Conservation (phyloP, 176 grass and related monocot species). For the Paspalum vaginatum region DNA sequence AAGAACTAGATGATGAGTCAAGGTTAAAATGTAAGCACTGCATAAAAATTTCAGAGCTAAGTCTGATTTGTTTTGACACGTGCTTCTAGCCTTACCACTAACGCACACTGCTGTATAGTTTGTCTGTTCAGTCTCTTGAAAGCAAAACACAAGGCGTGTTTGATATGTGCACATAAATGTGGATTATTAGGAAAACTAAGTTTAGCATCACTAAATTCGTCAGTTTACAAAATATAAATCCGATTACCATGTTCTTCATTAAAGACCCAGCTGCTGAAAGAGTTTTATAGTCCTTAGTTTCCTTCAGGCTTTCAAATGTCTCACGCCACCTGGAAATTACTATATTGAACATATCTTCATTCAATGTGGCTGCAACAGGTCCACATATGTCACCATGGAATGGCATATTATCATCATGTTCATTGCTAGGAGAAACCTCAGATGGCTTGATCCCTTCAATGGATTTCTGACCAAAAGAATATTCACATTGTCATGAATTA, state of each 20-base stretch:
- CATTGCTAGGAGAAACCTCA: slow-evolving; percentile 56
- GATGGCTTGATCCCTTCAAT: slow-evolving; percentile 31
- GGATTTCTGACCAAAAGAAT: slow-evolving; percentile 63
- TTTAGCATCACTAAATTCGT: background rate
- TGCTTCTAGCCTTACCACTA: background rate
- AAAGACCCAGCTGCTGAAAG: slow-evolving; percentile 81
- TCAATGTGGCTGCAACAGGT: slow-evolving; percentile 86
- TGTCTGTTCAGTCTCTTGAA: slow-evolving; percentile 5
- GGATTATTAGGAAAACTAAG: slow-evolving; percentile 9
- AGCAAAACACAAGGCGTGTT: slow-evolving; percentile 24
- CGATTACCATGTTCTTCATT: slow-evolving; percentile 87
- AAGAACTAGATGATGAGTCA: slow-evolving; percentile 32
- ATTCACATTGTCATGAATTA: slow-evolving; percentile 22
- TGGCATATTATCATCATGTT: slow-evolving; percentile 34
- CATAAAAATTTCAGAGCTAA: slow-evolving; percentile 25
- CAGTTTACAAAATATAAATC: slow-evolving; percentile 12
- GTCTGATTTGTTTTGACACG: slow-evolving; percentile 19
- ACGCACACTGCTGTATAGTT: slow-evolving; percentile 1
- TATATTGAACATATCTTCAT: slow-evolving; percentile 91
- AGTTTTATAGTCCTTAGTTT: slow-evolving; percentile 83
- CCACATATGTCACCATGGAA: slow-evolving; percentile 83
- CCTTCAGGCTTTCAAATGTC: slow-evolving; percentile 75
- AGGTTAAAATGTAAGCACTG: background rate
- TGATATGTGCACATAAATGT: background rate
- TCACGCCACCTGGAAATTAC: slow-evolving; percentile 87